These are phyloP conservation scores for Irineochytrium annulatum DNA, from an alignment of 192 early-diverging fungal genomes.

Conservation along the genomic window DNA sequence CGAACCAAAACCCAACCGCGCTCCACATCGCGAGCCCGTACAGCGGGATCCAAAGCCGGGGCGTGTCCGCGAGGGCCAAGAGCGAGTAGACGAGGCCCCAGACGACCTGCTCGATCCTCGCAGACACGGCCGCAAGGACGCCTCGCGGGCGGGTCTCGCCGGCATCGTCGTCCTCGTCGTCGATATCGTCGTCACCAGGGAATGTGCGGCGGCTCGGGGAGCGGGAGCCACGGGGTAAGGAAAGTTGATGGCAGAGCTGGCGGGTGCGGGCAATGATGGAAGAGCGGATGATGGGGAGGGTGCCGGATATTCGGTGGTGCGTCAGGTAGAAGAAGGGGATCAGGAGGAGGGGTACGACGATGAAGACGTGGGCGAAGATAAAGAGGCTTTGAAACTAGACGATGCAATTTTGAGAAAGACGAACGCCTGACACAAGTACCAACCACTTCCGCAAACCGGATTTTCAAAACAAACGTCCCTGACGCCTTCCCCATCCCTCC, in stretches of 20 bases:
- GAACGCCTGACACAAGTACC: neutral
- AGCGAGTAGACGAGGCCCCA: neutral
- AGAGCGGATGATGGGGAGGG: neutral
- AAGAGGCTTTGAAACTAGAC: slow-evolving; percentile 38
- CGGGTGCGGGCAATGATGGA: neutral
- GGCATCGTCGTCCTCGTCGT: neutral
- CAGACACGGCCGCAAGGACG: neutral
- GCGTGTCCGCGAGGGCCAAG: slow-evolving; percentile 40
- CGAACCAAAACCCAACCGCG: slow-evolving; percentile 62
- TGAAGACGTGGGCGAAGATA: slow-evolving; percentile 27
- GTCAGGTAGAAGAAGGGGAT: slow-evolving; percentile 24
- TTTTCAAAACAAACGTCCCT: slow-evolving; percentile 32
- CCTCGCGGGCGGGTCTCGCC: neutral
- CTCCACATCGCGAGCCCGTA: slow-evolving; percentile 38
- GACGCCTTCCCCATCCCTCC: neutral
- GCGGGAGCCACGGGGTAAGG: neutral
- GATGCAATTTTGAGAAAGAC: neutral
- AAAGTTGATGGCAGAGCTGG: neutral
- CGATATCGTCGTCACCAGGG: neutral
- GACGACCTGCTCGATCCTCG: neutral
- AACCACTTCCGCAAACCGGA: slow-evolving; percentile 5
- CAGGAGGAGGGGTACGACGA: slow-evolving; percentile 22
- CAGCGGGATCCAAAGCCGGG: slow-evolving; percentile 53
- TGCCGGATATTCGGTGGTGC: neutral
- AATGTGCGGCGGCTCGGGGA: neutral